These are phyloP conservation scores for Podospora pseudoanserina DNA, from an alignment of 495 filamentous ascomycete genomes.

Conservation along the genomic window DNA sequence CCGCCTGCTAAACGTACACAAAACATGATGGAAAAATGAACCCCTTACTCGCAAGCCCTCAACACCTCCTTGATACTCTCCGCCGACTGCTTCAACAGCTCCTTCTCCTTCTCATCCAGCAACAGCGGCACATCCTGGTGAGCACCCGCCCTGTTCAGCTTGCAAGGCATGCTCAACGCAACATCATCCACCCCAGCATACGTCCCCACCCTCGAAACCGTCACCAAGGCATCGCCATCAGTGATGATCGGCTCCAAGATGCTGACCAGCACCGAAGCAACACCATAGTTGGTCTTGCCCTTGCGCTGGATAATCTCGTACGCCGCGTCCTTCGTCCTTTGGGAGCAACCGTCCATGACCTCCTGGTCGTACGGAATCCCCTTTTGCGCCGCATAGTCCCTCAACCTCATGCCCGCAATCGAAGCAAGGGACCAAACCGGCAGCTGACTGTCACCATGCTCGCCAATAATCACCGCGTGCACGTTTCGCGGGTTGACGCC, in stretches of 20 bases:
- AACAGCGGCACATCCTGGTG: slow-evolving; percentile 30
- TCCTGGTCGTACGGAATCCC: slow-evolving; percentile 23
- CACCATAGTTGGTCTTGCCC: slow-evolving; percentile 60
- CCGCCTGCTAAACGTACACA: not conserved
- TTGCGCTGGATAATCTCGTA: slow-evolving; percentile 57
- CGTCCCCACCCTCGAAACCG: slow-evolving; percentile 29
- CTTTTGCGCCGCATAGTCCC: slow-evolving; percentile 27
- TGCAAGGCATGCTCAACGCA: slow-evolving; percentile 35
- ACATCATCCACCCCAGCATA: slow-evolving; percentile 31
- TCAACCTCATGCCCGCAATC: slow-evolving; percentile 32
- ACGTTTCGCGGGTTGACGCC: slow-evolving; percentile 33
- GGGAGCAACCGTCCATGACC: slow-evolving; percentile 23
- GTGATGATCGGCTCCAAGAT: slow-evolving; percentile 32
- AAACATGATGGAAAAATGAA: not conserved
- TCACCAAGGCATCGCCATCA: slow-evolving; percentile 29
- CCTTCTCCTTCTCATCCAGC: slow-evolving; percentile 24
- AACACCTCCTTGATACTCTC: slow-evolving; percentile 27
- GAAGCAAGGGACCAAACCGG: slow-evolving; percentile 34
- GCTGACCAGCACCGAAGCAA: slow-evolving; percentile 42
- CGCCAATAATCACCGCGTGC: slow-evolving; percentile 33
- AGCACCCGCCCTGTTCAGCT: slow-evolving; percentile 29
- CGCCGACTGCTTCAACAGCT: slow-evolving; percentile 39
- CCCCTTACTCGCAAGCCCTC: not conserved
- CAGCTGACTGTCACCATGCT: slow-evolving; percentile 34
- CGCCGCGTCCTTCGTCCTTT: slow-evolving; percentile 36